phyloP scores from a whole-genome alignment of 2,329 filamentous ascomycete genomes.

The Tolypocladium tundrense region DNA sequence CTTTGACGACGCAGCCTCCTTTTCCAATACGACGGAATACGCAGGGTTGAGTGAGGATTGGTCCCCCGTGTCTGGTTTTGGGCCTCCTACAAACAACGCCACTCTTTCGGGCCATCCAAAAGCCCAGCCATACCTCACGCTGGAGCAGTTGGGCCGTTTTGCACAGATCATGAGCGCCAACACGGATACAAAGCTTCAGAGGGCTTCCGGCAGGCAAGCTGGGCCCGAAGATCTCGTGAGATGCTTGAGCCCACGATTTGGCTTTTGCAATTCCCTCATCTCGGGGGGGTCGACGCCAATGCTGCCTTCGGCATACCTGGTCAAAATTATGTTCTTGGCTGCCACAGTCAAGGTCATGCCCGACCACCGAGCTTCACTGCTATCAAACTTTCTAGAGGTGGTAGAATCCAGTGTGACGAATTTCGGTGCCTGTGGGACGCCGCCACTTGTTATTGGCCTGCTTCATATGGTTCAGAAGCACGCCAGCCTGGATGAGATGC shows the following conservation, averaged over 20 bases:
- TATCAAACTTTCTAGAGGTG: constrained; percentile 25
- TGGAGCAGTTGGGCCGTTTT: constrained; percentile 2
- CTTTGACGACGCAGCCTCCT: background rate
- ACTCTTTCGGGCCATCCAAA: background rate
- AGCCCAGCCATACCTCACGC: background rate
- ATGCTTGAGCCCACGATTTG: constrained; percentile 22
- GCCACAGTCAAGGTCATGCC: constrained; percentile 23
- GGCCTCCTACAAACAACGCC: background rate
- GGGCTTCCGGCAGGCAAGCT: background rate
- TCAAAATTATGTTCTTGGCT: constrained; percentile 26
- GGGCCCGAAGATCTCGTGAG: constrained; percentile 19
- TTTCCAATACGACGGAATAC: background rate
- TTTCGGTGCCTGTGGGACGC: constrained; percentile 23
- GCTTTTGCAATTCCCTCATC: constrained; percentile 28
- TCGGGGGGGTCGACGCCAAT: constrained; percentile 21
- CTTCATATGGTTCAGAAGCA: constrained; percentile 24
- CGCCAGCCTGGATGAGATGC: constrained; percentile 16
- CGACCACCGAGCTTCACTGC: constrained; percentile 21
- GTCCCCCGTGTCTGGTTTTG: background rate
- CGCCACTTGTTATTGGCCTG: constrained; percentile 21
- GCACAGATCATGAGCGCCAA: background rate
- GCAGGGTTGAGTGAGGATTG: background rate
- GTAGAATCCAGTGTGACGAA: constrained; percentile 20
- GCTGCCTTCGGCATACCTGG: constrained; percentile 23
- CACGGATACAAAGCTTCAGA: background rate